These are phyloP conservation scores for Tricholoma hemisulphureum DNA, from an alignment of 768 basidiomycete species.

Conservation along the genomic window DNA sequence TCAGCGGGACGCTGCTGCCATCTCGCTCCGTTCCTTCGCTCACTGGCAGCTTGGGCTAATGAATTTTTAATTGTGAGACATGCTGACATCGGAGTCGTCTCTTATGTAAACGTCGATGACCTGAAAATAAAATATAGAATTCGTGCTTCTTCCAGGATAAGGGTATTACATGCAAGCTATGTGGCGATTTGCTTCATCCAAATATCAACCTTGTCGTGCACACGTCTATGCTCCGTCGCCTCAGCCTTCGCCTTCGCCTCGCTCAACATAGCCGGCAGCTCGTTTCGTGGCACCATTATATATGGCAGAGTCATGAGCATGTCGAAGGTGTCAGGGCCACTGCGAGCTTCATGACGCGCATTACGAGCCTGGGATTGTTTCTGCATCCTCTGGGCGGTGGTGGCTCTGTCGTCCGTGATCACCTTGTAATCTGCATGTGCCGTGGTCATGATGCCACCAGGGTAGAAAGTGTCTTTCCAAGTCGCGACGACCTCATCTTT, in stretches of 20 bases:
- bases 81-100: too few relatives aligned
- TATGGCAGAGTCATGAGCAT: too few relatives aligned
- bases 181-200: conserved; percentile 2
- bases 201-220: conserved; percentile 15
- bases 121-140: too few relatives aligned
- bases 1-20: too few relatives aligned
- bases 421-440: background rate
- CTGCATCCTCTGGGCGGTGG: background rate
- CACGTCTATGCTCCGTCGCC: conserved; percentile 9
- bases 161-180: too few relatives aligned
- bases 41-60: too few relatives aligned
- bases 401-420: background rate
- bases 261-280: conserved; percentile 11
- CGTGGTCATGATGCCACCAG: background rate
- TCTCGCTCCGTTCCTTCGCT: too few relatives aligned
- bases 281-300: conserved; percentile 8
- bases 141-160: too few relatives aligned
- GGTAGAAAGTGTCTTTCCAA: conserved; percentile 5
- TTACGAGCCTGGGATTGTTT: background rate
- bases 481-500: too few relatives aligned
- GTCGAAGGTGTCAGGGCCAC: conserved; percentile 6
- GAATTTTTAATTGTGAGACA: too few relatives aligned
- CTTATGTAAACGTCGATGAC: too few relatives aligned
- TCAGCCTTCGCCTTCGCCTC: conserved; percentile 8
- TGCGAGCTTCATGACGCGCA: background rate